phyloP scores from a whole-genome alignment of 192 early-diverging fungal species.

The Gaertneriomyces sp. region DNA sequence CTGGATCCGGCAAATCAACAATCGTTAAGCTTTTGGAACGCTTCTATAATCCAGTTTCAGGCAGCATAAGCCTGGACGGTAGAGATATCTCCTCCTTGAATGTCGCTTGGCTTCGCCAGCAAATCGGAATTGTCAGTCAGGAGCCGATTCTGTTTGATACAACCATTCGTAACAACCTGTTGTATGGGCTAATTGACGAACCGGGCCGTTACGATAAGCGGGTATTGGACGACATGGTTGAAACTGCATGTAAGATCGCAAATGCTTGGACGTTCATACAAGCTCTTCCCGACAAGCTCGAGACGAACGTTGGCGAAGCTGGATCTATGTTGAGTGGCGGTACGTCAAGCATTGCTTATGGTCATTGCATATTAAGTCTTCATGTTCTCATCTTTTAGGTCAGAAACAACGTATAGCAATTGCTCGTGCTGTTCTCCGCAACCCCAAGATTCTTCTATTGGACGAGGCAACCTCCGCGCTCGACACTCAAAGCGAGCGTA shows the following conservation, averaged over 20 bases:
- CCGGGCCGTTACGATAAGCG: conserved; percentile 49
- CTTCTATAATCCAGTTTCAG: conserved; percentile 76
- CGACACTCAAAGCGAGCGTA: conserved; percentile 50
- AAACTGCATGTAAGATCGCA: conserved; percentile 50
- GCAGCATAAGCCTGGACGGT: conserved; percentile 59
- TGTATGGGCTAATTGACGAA: conserved; percentile 66
- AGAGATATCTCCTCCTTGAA: conserved; percentile 65
- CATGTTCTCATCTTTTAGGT: background rate
- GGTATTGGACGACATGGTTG: conserved; percentile 38
- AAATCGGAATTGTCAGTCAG: conserved; percentile 74
- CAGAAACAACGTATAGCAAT: conserved; percentile 86
- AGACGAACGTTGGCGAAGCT: conserved; percentile 71
- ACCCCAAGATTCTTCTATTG: conserved; percentile 73
- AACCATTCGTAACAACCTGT: conserved; percentile 80
- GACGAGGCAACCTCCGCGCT: conserved; percentile 58
- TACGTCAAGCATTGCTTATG: no score
- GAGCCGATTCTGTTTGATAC: conserved; percentile 80
- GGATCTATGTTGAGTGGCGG: conserved; percentile 20
- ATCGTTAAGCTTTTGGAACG: conserved; percentile 61
- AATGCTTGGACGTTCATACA: conserved; percentile 81
- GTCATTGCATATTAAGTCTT: no score
- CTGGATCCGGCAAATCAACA: conserved; percentile 71
- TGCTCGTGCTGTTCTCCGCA: conserved; percentile 81
- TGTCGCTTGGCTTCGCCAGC: conserved; percentile 61
- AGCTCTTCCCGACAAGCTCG: conserved; percentile 73